A percentile compares a stretch with the other conserved stretches of the same genome.
Evolutionary conservation across 2,329 filamentous ascomycete genomes (phyloP).

Genomic region (Parastagonospora avenae): DNA sequence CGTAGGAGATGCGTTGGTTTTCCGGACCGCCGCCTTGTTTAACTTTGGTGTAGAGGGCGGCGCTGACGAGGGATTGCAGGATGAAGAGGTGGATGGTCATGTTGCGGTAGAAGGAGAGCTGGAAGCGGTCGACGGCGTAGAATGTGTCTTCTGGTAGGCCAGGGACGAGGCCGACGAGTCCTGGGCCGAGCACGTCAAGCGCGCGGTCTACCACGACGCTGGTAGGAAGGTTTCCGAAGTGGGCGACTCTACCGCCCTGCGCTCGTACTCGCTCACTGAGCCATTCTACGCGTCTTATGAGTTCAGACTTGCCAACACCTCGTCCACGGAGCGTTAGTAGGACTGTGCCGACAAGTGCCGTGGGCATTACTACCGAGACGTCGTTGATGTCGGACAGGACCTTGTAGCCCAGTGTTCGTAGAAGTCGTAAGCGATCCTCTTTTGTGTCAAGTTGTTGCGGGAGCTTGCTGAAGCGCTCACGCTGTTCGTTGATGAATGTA

Average conservation of each 20-base stretch:
- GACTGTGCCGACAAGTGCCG: constrained; percentile 91
- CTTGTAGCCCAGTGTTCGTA: constrained; percentile 88
- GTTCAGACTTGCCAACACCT: constrained; percentile 84
- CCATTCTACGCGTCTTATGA: constrained; percentile 89
- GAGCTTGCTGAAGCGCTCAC: constrained; percentile 58
- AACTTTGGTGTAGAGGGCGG: constrained; percentile 85
- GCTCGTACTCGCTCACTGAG: constrained; percentile 78
- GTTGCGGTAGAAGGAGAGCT: constrained; percentile 97
- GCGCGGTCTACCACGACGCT: constrained; percentile 85
- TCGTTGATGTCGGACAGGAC: constrained; percentile 94
- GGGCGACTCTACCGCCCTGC: constrained; percentile 90
- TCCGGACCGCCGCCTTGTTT: constrained; percentile 88
- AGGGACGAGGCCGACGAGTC: constrained; percentile 79
- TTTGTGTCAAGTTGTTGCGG: constrained; percentile 42
- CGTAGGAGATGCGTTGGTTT: constrained; percentile 77
- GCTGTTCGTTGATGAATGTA: constrained; percentile 79
- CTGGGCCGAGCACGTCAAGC: constrained; percentile 86
- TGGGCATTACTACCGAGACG: constrained; percentile 97
- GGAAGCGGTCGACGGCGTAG: constrained; percentile 93
- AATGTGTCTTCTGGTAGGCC: constrained; percentile 89
- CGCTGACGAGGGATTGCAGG: constrained; percentile 86
- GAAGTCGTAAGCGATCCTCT: constrained; percentile 68
- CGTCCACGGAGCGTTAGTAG: constrained; percentile 88
- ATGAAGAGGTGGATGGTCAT: constrained; percentile 99
- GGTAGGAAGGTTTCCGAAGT: constrained; percentile 83